Evolutionary conservation across 2,329 filamentous ascomycete genomes (phyloP).

Genomic region (Aspergillus pseudonomiae): DNA sequence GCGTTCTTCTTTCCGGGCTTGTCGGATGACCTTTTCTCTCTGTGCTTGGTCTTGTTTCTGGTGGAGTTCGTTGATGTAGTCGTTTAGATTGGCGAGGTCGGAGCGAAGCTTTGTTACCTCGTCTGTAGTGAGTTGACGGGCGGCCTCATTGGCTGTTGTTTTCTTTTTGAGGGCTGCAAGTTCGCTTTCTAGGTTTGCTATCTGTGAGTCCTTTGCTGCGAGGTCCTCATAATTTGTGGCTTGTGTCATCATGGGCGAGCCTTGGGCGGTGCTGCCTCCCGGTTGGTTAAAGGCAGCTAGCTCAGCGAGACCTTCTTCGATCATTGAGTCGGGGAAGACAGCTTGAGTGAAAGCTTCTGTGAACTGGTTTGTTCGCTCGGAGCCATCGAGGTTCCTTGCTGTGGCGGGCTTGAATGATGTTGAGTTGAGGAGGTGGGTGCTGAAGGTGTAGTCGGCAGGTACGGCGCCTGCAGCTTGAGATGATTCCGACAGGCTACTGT

Average conservation of each 20-base stretch:
- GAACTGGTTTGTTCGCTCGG: constrained; percentile 30
- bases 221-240: constrained; percentile 20
- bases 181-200: constrained; percentile 43
- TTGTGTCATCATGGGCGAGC: constrained; percentile 13
- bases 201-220: constrained; percentile 29
- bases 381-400: neutral
- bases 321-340: constrained; percentile 40
- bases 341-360: constrained; percentile 42
- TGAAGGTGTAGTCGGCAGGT: constrained; percentile 47
- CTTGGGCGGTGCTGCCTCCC: constrained; percentile 25
- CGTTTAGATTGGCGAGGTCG: constrained; percentile 37
- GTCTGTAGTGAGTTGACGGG: constrained; percentile 38
- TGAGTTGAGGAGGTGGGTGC: constrained; percentile 38
- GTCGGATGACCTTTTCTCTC: constrained; percentile 35
- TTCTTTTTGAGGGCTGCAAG: constrained; percentile 44
- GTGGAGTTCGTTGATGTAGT: constrained; percentile 43
- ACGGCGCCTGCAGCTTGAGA: constrained; percentile 39
- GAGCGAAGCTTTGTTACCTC: constrained; percentile 43
- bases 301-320: constrained; percentile 47
- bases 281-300: constrained; percentile 34
- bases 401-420: constrained; percentile 12
- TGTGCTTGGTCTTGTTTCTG: constrained; percentile 41
- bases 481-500: constrained; percentile 42
- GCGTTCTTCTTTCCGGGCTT: constrained; percentile 44
- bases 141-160: constrained; percentile 36